A percentile compares a stretch with the other conserved stretches of the same genome.
Evolutionary conservation across 2,329 filamentous ascomycete species (phyloP).

Genomic region (Sclerotinia minor): DNA sequence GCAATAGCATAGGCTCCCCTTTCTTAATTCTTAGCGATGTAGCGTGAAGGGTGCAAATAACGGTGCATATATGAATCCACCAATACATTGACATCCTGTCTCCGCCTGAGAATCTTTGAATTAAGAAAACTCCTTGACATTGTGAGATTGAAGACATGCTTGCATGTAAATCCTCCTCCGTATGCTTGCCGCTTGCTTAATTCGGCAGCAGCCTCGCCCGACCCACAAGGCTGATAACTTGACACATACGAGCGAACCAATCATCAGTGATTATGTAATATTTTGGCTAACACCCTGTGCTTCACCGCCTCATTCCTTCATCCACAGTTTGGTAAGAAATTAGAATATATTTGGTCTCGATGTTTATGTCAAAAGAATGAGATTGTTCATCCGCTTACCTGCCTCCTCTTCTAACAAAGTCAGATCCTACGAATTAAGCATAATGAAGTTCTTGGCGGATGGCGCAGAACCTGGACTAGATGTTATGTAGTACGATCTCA

Average conservation of each 20-base stretch:
- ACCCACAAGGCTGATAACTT: background rate
- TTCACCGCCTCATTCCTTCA: background rate
- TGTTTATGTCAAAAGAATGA: conserved; percentile 7
- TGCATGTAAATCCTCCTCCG: background rate
- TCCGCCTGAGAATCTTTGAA: background rate
- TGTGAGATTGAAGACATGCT: background rate
- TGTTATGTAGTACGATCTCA: background rate
- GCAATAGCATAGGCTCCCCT: background rate
- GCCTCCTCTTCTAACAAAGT: background rate
- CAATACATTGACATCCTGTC: background rate
- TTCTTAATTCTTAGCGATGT: background rate
- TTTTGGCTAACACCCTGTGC: background rate
- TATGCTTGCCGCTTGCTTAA: background rate
- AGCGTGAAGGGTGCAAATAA: background rate
- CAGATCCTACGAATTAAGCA: background rate
- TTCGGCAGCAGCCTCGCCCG: background rate
- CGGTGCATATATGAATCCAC: background rate
- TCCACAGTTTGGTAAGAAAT: background rate
- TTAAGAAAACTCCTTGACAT: background rate
- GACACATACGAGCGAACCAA: conserved; percentile 1
- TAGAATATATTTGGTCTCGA: background rate
- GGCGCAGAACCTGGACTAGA: background rate
- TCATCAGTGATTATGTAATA: background rate
- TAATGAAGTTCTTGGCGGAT: background rate
- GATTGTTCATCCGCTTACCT: background rate